phyloP scores from a whole-genome alignment of 352 stramenopile genomes.

The Globisporangium radiosum region DNA sequence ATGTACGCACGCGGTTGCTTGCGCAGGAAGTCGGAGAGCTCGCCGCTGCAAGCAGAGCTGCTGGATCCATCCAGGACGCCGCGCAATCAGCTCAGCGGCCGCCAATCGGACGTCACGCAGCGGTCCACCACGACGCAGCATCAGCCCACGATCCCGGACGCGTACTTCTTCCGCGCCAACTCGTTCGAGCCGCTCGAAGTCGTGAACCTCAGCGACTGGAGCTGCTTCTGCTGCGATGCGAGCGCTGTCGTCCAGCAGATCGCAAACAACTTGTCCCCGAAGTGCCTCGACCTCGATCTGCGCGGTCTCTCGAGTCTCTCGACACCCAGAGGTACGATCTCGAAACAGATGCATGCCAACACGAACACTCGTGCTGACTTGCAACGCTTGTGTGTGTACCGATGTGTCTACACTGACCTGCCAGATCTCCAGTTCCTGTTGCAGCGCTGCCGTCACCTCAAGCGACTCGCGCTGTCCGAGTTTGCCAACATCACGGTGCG shows the following conservation, averaged over 20 bases:
- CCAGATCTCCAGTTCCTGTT: constrained; percentile 35
- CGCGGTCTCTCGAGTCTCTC: constrained; percentile 25
- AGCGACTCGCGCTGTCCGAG: constrained; percentile 30
- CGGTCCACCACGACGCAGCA: not conserved
- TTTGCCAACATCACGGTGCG: constrained; percentile 32
- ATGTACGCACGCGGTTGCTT: not conserved
- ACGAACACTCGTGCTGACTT: not conserved
- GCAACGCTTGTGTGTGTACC: not conserved
- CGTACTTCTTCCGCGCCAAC: constrained; percentile 52
- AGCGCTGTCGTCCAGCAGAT: constrained; percentile 29
- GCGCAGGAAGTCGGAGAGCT: constrained; percentile 12
- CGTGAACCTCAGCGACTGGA: constrained; percentile 54
- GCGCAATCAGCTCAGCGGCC: constrained; percentile 41
- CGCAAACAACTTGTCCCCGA: constrained; percentile 26
- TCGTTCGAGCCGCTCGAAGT: constrained; percentile 29
- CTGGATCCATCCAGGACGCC: not conserved
- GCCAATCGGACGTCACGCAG: not conserved
- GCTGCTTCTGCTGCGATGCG: constrained; percentile 22
- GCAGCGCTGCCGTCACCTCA: constrained; percentile 26
- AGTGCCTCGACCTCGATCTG: constrained; percentile 42
- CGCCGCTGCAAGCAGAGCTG: not conserved
- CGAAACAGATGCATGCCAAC: too few species aligned
- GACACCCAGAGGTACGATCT: constrained; percentile 23
- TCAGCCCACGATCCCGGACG: constrained; percentile 27
- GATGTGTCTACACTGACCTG: not conserved